Evolutionary conservation across 2,329 filamentous ascomycete genomes (phyloP), one percentile per base, ranked within the genome.

Genomic region (Chaetoscypha palmicola): DNA sequence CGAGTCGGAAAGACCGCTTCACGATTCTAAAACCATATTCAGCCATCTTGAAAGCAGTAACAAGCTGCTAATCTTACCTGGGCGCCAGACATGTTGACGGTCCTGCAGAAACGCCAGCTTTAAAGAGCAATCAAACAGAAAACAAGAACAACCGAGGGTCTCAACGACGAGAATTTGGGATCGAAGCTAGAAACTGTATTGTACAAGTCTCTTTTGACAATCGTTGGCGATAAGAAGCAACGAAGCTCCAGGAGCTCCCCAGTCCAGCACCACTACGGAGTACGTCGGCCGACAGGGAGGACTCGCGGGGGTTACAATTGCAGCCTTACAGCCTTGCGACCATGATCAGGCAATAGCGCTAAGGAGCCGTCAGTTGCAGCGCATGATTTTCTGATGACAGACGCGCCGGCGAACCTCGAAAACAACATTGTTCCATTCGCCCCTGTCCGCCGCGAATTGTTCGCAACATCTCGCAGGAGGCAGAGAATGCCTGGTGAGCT

Each of bases 1-100:
- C 92, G 87, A 64, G 92, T 98, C 61, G 92, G 87, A 70, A 98
- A 98, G 69, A 98, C 91, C 62, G 90, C 77, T 71, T 98, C 92
- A 66, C 92, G 81, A 66, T 91, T 88, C 90, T 95, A 66, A 45
- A 28, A 59, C 48, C 50, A 49, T 35, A 41, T 42, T 55, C 41
- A 57, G 47, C 28, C 40, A 17, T 43, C 28, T 21, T 21, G 19
- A 20, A 12, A 43, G 32, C n/a, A 44, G 44, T 47, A 14, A 28
- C 42, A 19, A 46, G 45, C 20, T 42, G 32, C 30, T 36, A 45
- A 44, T 47, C 55, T 53, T 61, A 76, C 73, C 59, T 60, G 68
- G 59, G 71, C 69, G 63, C 73, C 73, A 51, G 73, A 76, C 73
- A 76, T 76, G 51, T 59, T 66, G 58, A 54, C 28, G 30, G 32